Conservation (phyloP, 2,329 filamentous ascomycete species). For the Aspergillus pseudonomiae region DNA sequence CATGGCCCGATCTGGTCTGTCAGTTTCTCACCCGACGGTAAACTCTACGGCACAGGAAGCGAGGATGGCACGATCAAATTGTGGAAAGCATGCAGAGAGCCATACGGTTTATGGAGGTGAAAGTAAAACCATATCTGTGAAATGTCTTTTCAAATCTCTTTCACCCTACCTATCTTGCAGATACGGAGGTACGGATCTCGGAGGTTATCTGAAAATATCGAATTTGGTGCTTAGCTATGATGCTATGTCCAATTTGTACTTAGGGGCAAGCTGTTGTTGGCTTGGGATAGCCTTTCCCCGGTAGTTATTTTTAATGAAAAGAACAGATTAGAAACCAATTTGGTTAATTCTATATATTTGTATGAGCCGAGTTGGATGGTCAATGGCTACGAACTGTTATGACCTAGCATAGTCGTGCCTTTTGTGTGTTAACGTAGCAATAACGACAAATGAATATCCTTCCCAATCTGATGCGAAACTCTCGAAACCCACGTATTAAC, state of each 20-base stretch:
- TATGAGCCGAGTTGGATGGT: not conserved
- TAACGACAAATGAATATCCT: not conserved
- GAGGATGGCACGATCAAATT: slow-evolving; percentile 98
- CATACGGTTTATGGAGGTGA: slow-evolving; percentile 68
- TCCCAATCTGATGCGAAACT: not conserved
- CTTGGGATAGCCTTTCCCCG: not conserved
- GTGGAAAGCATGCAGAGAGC: slow-evolving; percentile 68
- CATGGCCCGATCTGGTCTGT: slow-evolving; percentile 98
- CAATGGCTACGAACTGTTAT: not conserved
- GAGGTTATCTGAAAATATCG: not conserved
- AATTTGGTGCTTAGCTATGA: not conserved
- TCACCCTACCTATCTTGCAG: not conserved
- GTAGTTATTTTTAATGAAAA: not conserved
- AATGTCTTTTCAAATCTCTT: not conserved
- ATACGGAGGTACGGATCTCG: not conserved
- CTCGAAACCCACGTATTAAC: not conserved
- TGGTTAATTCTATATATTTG: not conserved
- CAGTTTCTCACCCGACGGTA: slow-evolving; percentile 91
- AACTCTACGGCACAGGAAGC: slow-evolving; percentile 92
- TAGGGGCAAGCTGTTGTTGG: not conserved
- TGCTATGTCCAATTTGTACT: not conserved
- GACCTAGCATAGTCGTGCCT: not conserved
- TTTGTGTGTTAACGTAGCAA: not conserved
- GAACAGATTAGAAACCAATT: not conserved
- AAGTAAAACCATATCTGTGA: not conserved